These are phyloP conservation scores for Incumbomyces lentus DNA, from an alignment of 2,329 filamentous ascomycete genomes.

Conservation along the genomic window DNA sequence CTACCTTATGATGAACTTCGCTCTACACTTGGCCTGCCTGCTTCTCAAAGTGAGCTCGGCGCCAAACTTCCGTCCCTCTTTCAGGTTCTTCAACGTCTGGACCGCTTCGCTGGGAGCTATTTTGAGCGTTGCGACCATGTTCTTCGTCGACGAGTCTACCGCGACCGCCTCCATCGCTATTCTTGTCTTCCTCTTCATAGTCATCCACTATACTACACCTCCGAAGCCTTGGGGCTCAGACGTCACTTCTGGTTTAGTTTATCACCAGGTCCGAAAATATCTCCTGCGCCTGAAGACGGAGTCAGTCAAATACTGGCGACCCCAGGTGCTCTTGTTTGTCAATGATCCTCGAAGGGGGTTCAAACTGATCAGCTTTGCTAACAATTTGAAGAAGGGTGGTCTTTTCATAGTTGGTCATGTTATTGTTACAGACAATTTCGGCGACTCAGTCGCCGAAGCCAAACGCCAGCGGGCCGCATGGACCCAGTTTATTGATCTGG, in stretches of 20 bases:
- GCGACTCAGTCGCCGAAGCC: slow-evolving; percentile 66
- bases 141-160: slow-evolving; percentile 77
- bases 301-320: slow-evolving; percentile 89
- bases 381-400: slow-evolving; percentile 78
- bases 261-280: slow-evolving; percentile 80
- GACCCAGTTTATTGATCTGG: slow-evolving; percentile 80
- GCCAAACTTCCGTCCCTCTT: slow-evolving; percentile 78
- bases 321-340: slow-evolving; percentile 73
- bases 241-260: slow-evolving; percentile 80
- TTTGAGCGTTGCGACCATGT: slow-evolving; percentile 73
- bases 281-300: slow-evolving; percentile 72
- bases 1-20: slow-evolving; percentile 66
- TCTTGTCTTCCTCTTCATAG: slow-evolving; percentile 64
- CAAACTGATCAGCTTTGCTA: slow-evolving; percentile 80
- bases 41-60: slow-evolving; percentile 77
- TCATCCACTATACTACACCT: slow-evolving; percentile 77
- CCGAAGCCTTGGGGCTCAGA: slow-evolving; percentile 77
- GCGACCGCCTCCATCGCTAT: slow-evolving; percentile 65
- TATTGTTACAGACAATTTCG: slow-evolving; percentile 76
- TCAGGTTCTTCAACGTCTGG: slow-evolving; percentile 81
- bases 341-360: slow-evolving; percentile 75
- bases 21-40: slow-evolving; percentile 81
- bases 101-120: slow-evolving; percentile 66
- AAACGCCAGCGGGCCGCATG: slow-evolving; percentile 70
- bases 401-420: slow-evolving; percentile 80